phyloP scores from a whole-genome alignment of 2,329 filamentous ascomycete genomes.

The Fonsecaea monophora region DNA sequence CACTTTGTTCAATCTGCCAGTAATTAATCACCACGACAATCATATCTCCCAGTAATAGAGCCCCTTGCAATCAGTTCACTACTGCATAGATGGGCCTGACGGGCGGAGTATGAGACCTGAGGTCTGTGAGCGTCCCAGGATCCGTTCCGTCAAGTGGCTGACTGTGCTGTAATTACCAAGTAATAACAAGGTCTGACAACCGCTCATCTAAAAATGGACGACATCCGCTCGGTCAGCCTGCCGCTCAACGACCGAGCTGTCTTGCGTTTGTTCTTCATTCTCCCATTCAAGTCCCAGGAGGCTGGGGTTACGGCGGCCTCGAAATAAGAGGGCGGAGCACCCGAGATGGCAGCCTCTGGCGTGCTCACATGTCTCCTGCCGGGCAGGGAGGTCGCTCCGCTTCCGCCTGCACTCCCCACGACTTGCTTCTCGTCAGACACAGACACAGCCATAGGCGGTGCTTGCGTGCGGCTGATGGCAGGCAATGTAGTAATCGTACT shows the following conservation, averaged over 20 bases:
- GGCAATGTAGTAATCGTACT: not conserved
- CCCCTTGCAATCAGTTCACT: not conserved
- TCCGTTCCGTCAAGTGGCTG: not conserved
- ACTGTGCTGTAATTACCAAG: too few species aligned
- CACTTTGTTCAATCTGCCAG: not conserved
- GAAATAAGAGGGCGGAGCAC: constrained; percentile 21
- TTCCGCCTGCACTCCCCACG: not conserved
- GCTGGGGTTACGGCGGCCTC: constrained; percentile 10
- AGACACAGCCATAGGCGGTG: not conserved
- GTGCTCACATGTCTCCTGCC: not conserved
- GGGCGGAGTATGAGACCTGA: too few species aligned
- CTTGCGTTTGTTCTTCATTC: not conserved
- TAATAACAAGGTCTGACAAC: too few species aligned
- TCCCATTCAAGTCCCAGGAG: not conserved
- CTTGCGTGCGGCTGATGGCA: not conserved
- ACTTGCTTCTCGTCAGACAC: constrained; percentile 8
- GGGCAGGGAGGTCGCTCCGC: not conserved
- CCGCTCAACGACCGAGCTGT: constrained; percentile 13
- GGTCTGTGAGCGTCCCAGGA: not conserved
- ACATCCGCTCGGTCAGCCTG: constrained; percentile 10
- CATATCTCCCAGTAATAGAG: not conserved
- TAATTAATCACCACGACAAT: not conserved
- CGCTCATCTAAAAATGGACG: constrained; percentile 14
- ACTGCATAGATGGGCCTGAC: not conserved
- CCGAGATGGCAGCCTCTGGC: not conserved